Base-by-base conservation (phyloP, 2,329 filamentous ascomycete species). In the Knoxdaviesia capensis region DNA sequence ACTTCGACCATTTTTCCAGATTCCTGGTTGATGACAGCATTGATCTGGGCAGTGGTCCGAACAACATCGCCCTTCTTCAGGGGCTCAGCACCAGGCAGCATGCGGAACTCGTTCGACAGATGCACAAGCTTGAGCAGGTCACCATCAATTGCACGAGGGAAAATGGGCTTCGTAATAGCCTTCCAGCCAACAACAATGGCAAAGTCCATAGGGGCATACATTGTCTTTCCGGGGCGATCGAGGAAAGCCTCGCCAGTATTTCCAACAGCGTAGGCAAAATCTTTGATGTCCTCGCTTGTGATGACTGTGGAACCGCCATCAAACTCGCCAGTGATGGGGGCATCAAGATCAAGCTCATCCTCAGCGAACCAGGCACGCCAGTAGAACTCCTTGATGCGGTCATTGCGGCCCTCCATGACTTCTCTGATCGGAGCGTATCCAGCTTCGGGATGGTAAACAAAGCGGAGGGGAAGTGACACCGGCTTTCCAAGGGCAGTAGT, bases 1-100 rank as follows among this genome's bases (percentile, higher is more conserved):
- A 98, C 88, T 62, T 98, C 92, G 11, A 98, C 92, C 87, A 98
- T 94, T 70, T 98, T 98, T 39, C 90, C 90, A 46, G 90, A 86
- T 9, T 94, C 86, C 59, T 98, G 87, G 65, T 96, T 98, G 66
- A 98, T 80, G 53, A 98, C 86, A 10, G 90, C 86, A 53, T 98
- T 96, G 64, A 98, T 83, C 58, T 92, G 86, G 37, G 90, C 90
- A 43, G 84, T 93, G 3, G 90, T 96, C 47, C 85, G 78, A 20
- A 98, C 74, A 47, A 87, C 75, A 56, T 98, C 90, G 31, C 86
- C 90, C 65, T 93, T 94, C 71, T 94, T 92, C 47, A 98, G 65
- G 10, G 90, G 88, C 56, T 94, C 78, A 1, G 88, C 90, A 43
- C 92, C 90, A 31, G 90, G 87, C 50, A 96, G 74, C 90, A 98